Evolutionary conservation across 169 alveolate species (phyloP), one percentile per base, ranked within the genome.

Genomic region (Theileria parva): DNA sequence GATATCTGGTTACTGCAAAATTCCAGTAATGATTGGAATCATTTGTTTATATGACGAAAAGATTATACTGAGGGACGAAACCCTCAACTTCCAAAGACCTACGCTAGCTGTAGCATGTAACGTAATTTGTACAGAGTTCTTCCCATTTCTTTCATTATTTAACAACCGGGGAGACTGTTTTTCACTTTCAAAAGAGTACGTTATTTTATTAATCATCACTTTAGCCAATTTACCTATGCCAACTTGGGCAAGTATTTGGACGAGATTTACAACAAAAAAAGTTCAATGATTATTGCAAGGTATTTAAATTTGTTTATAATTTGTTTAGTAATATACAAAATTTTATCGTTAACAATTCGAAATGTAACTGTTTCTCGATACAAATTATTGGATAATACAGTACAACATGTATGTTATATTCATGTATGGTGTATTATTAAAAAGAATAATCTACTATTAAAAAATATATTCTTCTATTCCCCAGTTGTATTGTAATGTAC

Each of bases 391-490:
- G 28, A 15, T 80, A 59, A 60, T 39, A 2, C 19, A 25, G 61
- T 8, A 57, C 5, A 57, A 19, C 2, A 44, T 44, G 12, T 11
- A 13, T 44, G 53, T 44, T 44, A 44, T 44, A 8, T 15, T 11
- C 53, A 44, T 44, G 53, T 44, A 44, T 44, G 53, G 53, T 44
- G 53, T 44, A 11, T 7, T 44, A 44, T 44, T 13, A 44, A 1
- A 44, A 13, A 44, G 53, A 44, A 44, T 44, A 13, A 13, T 39
- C 44, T 7, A 83, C 32, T 15, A 70, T 34, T 21, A 60, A 79
- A 37, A 83, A 69, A 71, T 76, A 77, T 34, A 83, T 12, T 63
- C 73, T 76, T 30, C 86, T 64, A 61, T 83, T 83, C 19, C 89
- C 89, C 60, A 76, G 39, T 44, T 76, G 80, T 28, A 83, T 50